These are phyloP conservation scores for Dentipellis sp. DNA, from an alignment of 768 basidiomycete genomes.

Conservation along the genomic window DNA sequence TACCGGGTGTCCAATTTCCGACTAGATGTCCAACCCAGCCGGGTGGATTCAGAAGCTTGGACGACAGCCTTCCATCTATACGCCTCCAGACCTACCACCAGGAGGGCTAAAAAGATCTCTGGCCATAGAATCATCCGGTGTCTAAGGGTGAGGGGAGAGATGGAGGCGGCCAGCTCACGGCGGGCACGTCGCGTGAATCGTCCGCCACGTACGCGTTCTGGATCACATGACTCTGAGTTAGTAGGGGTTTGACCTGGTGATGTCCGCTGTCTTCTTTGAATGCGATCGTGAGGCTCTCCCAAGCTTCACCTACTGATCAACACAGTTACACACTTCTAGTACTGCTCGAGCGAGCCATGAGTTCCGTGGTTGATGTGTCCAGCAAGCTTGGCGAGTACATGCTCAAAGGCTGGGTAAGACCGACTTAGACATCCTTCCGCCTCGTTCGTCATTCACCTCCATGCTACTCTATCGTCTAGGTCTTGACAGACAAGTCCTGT, in stretches of 20 bases:
- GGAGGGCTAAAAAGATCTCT: slow-evolving; percentile 31
- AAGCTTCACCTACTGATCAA: too few relatives aligned
- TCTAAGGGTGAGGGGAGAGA: slow-evolving; percentile 4
- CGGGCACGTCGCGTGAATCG: not conserved
- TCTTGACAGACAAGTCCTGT: slow-evolving; percentile 61
- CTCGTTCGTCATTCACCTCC: not conserved
- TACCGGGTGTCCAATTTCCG: slow-evolving; percentile 51
- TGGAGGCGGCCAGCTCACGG: not conserved
- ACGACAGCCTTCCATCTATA: slow-evolving; percentile 9
- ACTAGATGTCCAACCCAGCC: slow-evolving; percentile 42
- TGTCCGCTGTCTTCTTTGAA: too few relatives aligned
- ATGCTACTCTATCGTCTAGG: slow-evolving; percentile 23
- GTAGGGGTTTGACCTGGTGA: too few relatives aligned
- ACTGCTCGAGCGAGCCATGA: slow-evolving; percentile 27
- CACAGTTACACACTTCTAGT: not conserved
- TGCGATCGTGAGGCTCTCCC: too few relatives aligned
- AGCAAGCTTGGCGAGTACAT: slow-evolving; percentile 37
- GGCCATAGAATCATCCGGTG: slow-evolving; percentile 40
- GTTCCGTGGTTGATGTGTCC: slow-evolving; percentile 46
- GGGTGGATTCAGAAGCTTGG: not conserved
- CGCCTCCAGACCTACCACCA: slow-evolving; percentile 30
- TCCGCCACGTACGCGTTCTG: not conserved
- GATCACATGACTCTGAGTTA: not conserved
- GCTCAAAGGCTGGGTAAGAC: slow-evolving; percentile 13
- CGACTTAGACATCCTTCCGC: not conserved